These are phyloP conservation scores for Thelephora terrestris DNA, from an alignment of 1,284 basidiomycete genomes.

Conservation along the genomic window DNA sequence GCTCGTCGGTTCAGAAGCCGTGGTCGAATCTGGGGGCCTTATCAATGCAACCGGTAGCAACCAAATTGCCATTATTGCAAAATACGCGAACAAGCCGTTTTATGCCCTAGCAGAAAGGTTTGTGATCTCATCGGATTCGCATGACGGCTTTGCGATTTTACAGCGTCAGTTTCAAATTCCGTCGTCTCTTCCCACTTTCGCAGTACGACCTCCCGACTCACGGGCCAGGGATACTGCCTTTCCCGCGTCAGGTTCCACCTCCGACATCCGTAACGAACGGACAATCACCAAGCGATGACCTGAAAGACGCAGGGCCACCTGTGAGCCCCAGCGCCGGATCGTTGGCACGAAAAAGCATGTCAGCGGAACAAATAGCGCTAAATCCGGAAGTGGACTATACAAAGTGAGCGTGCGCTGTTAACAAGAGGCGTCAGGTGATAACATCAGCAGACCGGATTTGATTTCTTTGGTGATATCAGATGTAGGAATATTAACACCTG, in stretches of 20 bases:
- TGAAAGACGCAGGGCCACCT: neutral
- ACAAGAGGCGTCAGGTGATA: slow-evolving; percentile 5
- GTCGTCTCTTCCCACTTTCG: slow-evolving; percentile 91
- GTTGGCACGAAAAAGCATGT: slow-evolving; percentile 37
- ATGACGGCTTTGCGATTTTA: slow-evolving; percentile 13
- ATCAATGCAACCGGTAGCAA: slow-evolving; percentile 90
- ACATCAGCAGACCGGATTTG: slow-evolving; percentile 58
- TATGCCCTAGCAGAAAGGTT: slow-evolving; percentile 94
- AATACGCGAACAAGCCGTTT: slow-evolving; percentile 90
- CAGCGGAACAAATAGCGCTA: slow-evolving; percentile 60
- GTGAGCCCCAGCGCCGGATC: neutral
- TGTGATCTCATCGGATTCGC: slow-evolving; percentile 15
- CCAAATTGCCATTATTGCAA: slow-evolving; percentile 94
- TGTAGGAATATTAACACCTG: slow-evolving; percentile 84
- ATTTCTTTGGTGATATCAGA: slow-evolving; percentile 89
- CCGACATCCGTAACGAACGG: slow-evolving; percentile 8
- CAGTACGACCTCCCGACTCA: slow-evolving; percentile 93
- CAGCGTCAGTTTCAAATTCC: slow-evolving; percentile 83
- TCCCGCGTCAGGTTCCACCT: slow-evolving; percentile 31
- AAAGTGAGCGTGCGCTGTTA: slow-evolving; percentile 33
- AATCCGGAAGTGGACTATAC: slow-evolving; percentile 82
- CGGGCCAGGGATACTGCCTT: slow-evolving; percentile 60
- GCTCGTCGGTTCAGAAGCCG: slow-evolving; percentile 93
- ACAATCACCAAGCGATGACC: slow-evolving; percentile 3
- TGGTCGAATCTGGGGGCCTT: slow-evolving; percentile 88